Evolutionary conservation across 257 asterid species (phyloP).

Genomic region (Rauvolfia tetraphylla): DNA sequence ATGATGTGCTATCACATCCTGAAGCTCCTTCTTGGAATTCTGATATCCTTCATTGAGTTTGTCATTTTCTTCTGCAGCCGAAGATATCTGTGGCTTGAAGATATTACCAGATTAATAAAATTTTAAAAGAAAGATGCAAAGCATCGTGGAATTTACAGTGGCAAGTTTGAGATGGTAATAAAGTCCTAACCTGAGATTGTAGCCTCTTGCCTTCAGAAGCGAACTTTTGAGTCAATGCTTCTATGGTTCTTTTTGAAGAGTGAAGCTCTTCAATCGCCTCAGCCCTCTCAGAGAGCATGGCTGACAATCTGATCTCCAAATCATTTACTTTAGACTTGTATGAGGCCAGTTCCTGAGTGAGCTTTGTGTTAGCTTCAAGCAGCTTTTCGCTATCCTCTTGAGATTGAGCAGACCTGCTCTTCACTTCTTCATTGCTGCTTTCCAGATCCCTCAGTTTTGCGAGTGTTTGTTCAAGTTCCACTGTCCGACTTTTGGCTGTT

Average conservation of each 20-base stretch:
- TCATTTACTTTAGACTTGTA: slow-evolving; percentile 49
- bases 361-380: slow-evolving; percentile 50
- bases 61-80: slow-evolving; percentile 66
- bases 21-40: slow-evolving; percentile 70
- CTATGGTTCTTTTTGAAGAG: slow-evolving; percentile 51
- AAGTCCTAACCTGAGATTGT: slow-evolving; percentile 64
- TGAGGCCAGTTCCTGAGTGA: slow-evolving; percentile 53
- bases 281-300: slow-evolving; percentile 48
- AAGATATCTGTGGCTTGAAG: slow-evolving; percentile 52
- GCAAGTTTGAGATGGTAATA: neutral
- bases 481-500: slow-evolving; percentile 40
- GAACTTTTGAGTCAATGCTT: slow-evolving; percentile 50
- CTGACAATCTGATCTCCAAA: slow-evolving; percentile 35
- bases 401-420: slow-evolving; percentile 37
- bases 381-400: slow-evolving; percentile 52
- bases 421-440: slow-evolving; percentile 37
- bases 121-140: neutral
- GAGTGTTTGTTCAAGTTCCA: slow-evolving; percentile 53
- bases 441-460: slow-evolving; percentile 48
- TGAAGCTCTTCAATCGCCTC: slow-evolving; percentile 29
- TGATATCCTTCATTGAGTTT: slow-evolving; percentile 60
- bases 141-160: too few relatives aligned
- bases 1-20: slow-evolving; percentile 47
- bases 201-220: slow-evolving; percentile 65
- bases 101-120: slow-evolving; percentile 7